Base-by-base conservation (phyloP, 148 eudicot genomes). In the Nepenthes mirabilis region DNA sequence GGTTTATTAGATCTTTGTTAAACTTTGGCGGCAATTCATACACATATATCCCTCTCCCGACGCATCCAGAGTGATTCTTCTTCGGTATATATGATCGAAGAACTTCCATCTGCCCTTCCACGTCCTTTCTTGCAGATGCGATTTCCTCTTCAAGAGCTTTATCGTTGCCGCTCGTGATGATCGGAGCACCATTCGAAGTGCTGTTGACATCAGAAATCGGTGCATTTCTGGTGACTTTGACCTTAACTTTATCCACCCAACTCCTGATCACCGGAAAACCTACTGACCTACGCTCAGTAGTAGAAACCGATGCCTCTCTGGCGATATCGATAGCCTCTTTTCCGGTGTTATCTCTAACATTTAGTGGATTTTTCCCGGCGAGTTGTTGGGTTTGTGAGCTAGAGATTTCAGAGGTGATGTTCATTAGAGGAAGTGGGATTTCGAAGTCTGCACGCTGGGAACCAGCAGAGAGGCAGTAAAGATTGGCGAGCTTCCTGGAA, bases 11-110 rank as follows among this genome's bases (percentile, higher is more conserved):
- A 14, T 82, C 88, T 36, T 79, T 78, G 77, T 90, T 90, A 65
- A 86, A 90, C 79, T 76, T 86, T 50, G 83, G 32, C 9, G 97
- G 95, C 56, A 90, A 57, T 11, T 90, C 94, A 59, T 90, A 86
- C 7, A 90, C 88, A 66, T 76, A 90, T 6, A 90, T 59, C 37
- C 87, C 84, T 67, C 83, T 70, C 11, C 86, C 88, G 7, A 74
- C 73, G 55, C 97, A 90, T 14, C 60, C 58, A 0, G 56, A 53
- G 6, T 58, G 65, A 58, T 56, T 61, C 2, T 48, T 59, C 61
- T 63, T 62, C 3, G 79, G 48, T 3, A 9, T 64, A 74, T 82
- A 86, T 2, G 94, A 78, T 7, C 97, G 73, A 32, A 82, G 81
- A 0, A 73, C 9, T 43, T 34, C 67, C 32, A 87, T 55, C 13